Conservation (phyloP, 805 yeast species). For the Barnettozyma vustinii region DNA sequence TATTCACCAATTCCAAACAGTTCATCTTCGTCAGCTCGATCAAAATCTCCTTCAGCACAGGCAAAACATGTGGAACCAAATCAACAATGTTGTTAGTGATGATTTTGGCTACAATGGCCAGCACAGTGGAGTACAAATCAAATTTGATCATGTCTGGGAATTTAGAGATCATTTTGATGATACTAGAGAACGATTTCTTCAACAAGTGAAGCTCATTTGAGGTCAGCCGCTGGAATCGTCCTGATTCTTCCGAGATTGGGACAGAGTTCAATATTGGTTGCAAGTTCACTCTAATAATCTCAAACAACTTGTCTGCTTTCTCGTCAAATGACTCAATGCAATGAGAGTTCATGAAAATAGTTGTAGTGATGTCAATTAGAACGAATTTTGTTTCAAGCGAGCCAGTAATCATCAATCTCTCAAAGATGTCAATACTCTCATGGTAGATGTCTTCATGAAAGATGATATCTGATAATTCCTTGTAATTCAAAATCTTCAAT, state of each 20-base stretch:
- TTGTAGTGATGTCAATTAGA: slow-evolving; percentile 52
- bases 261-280: slow-evolving; percentile 53
- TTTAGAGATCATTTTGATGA: slow-evolving; percentile 56
- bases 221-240: slow-evolving; percentile 14
- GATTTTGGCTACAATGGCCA: slow-evolving; percentile 45
- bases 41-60: slow-evolving; percentile 43
- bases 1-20: slow-evolving; percentile 25
- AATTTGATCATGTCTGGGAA: slow-evolving; percentile 64
- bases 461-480: slow-evolving; percentile 51
- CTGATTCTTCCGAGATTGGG: slow-evolving; percentile 49
- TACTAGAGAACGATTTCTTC: slow-evolving; percentile 43
- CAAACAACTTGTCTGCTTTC: slow-evolving; percentile 77
- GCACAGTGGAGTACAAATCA: slow-evolving; percentile 67
- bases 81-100: slow-evolving; percentile 26
- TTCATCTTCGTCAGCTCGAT: slow-evolving; percentile 29
- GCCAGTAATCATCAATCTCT: slow-evolving; percentile 60
- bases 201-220: slow-evolving; percentile 35
- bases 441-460: slow-evolving; percentile 64
- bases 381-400: slow-evolving; percentile 39
- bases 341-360: slow-evolving; percentile 38
- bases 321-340: slow-evolving; percentile 38
- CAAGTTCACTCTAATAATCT: slow-evolving; percentile 65
- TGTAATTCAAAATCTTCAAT: slow-evolving; percentile 48
- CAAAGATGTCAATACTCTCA: slow-evolving; percentile 73
- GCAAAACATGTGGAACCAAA: slow-evolving; percentile 47